Percentiles rank a stretch among this genome's conserved stretches.
phyloP scores from a whole-genome alignment of 2,329 filamentous ascomycete species.

The Grosmannia penicillata region DNA sequence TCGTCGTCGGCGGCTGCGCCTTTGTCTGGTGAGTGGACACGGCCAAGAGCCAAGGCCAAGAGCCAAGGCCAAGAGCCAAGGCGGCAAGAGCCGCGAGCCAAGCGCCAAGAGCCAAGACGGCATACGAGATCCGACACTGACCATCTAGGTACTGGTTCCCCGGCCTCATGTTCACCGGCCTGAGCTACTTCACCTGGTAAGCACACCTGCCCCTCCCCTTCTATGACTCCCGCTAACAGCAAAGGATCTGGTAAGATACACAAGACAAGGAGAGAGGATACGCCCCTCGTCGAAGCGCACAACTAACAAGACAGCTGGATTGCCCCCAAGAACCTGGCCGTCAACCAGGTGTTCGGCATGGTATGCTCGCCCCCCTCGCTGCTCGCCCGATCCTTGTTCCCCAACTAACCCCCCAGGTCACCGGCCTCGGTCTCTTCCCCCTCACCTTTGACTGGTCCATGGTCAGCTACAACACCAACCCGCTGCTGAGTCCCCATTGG shows the following conservation, averaged over 20 bases:
- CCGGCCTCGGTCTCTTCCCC: conserved; percentile 46
- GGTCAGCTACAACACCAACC: conserved; percentile 35
- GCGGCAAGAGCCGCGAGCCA: no score
- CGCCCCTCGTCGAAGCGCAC: neutral
- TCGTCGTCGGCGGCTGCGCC: conserved; percentile 31
- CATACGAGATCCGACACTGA: neutral
- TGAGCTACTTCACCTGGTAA: conserved; percentile 45
- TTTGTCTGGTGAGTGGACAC: conserved; percentile 34
- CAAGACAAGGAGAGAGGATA: no score
- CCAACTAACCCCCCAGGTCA: conserved; percentile 13
- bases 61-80: no score
- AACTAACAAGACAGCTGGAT: conserved; percentile 30
- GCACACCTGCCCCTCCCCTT: conserved; percentile 11
- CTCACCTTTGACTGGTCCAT: conserved; percentile 52
- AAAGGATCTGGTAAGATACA: conserved; percentile 4
- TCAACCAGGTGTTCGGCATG: conserved; percentile 52
- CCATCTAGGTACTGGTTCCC: conserved; percentile 37
- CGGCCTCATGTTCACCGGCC: conserved; percentile 45
- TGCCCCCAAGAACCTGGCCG: conserved; percentile 40
- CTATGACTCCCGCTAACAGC: neutral
- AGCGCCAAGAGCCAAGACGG: no score
- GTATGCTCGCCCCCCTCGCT: conserved; percentile 13
- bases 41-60: no score
- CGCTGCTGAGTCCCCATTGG: conserved; percentile 25
- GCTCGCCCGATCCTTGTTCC: neutral